phyloP scores from a whole-genome alignment of 2,329 filamentous ascomycete species.

The Pestalotiopsis sp. region DNA sequence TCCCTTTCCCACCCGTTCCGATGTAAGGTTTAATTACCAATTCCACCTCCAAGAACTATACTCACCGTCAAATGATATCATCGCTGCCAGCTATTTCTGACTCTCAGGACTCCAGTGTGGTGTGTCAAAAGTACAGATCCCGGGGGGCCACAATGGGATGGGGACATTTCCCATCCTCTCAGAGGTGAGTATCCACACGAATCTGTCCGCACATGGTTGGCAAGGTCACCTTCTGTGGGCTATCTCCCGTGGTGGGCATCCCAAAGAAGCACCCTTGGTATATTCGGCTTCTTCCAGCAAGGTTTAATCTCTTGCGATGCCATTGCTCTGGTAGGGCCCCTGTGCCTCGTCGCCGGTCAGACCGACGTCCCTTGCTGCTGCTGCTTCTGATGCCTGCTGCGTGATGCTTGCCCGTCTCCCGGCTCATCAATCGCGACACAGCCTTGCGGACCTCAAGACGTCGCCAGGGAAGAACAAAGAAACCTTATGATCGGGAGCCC shows the following conservation, averaged over 20 bases:
- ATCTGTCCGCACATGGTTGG: conserved; percentile 6
- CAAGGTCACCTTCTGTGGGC: not conserved
- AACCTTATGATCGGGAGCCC: not conserved
- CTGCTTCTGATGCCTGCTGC: not conserved
- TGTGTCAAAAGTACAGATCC: conserved; percentile 1
- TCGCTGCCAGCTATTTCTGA: not conserved
- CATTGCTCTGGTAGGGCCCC: not conserved
- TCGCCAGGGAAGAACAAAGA: not conserved
- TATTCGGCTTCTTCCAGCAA: conserved; percentile 1
- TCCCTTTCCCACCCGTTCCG: too few relatives aligned
- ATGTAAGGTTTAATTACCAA: not conserved
- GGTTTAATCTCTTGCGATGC: not conserved
- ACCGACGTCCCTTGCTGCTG: not conserved
- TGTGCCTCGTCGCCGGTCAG: not conserved
- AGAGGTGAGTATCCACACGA: not conserved
- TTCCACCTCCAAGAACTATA: not conserved
- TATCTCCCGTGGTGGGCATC: not conserved
- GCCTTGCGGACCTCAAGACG: conserved; percentile 1
- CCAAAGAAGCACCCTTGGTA: not conserved
- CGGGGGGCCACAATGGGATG: not conserved
- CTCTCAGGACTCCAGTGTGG: not conserved
- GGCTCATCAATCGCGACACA: not conserved
- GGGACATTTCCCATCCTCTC: not conserved
- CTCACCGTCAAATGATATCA: conserved; percentile 2
- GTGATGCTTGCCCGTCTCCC: not conserved